Percentiles rank a stretch among this genome's conserved stretches.
Evolutionary conservation across 345 rosid species (phyloP).

Genomic region (Salix suchowensis): DNA sequence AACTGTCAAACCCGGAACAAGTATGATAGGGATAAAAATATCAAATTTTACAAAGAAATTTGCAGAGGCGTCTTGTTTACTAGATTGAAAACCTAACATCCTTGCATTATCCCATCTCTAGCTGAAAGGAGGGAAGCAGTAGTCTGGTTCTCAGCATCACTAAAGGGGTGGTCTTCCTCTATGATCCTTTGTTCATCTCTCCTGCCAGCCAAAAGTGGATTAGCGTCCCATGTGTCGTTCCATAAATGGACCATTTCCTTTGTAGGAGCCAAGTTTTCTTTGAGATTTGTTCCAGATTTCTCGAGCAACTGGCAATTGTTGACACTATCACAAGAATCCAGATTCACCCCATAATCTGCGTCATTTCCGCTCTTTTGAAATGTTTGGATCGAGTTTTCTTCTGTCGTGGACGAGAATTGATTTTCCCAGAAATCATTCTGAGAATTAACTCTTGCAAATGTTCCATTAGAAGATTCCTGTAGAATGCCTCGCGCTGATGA

Average conservation of each 20-base stretch:
- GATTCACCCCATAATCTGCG: neutral
- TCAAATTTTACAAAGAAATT: neutral
- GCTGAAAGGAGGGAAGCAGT: constrained; percentile 34
- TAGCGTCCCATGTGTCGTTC: constrained; percentile 30
- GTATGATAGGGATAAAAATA: neutral
- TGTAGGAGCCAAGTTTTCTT: constrained; percentile 39
- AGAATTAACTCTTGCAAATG: constrained; percentile 51
- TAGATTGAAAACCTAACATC: constrained; percentile 11
- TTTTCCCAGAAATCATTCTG: constrained; percentile 41
- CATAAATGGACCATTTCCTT: constrained; percentile 31
- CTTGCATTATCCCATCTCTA: constrained; percentile 31
- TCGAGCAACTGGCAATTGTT: constrained; percentile 1
- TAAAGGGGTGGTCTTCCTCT: constrained; percentile 53
- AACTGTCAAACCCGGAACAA: neutral
- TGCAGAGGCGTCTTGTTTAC: neutral
- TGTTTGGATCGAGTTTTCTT: constrained; percentile 12
- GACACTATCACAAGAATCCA: neutral
- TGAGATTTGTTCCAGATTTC: constrained; percentile 23
- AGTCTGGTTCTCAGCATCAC: constrained; percentile 21
- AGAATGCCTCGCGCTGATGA: constrained; percentile 33
- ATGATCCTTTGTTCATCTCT: constrained; percentile 12
- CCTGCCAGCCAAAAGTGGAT: constrained; percentile 34
- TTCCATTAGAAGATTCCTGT: constrained; percentile 27
- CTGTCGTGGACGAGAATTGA: constrained; percentile 3
- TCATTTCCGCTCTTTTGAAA: neutral